Base-by-base conservation (phyloP, 768 basidiomycete species). In the Crepidotus variabilis region DNA sequence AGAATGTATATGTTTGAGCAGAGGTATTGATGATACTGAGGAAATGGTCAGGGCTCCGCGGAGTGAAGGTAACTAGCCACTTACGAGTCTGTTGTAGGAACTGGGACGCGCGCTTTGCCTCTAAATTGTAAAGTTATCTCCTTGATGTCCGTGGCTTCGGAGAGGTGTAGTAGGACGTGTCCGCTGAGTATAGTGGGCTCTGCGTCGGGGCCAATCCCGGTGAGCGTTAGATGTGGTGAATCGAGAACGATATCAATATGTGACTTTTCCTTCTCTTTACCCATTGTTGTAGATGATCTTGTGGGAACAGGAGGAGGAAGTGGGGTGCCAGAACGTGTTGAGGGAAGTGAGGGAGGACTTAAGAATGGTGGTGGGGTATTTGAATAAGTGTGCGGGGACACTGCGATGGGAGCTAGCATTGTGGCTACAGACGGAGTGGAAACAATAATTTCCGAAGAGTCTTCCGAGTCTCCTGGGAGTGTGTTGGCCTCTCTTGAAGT, bases 181-280 rank as follows among this genome's bases (percentile, higher is more conserved):
- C 96, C 96, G 46, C 85, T 86, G 60, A 98, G 85, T 14, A 84
- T 73, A 7, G 86, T 84, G 7, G 94, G 87, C 63, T 94, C 90
- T 59, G 92, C 85, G 60, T 96, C 92, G 62, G 80, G 81, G 33
- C 92, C 92, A 5, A 32, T 84, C 48, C 94, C 93, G 60, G 85
- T 81, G 65, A 98, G 80, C 52, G 79, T 77, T 59, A 97, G 72
- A 62, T 74, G 77, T 36, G 90, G 87, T 2, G 79, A 76, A 67
- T 89, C 84, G 54, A 97, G 82, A 52, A 84, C 65, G 63, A 98
- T 88, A 61, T 94, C 89, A 60, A 98, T 76, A 50, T 71, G 73
- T n/a, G 82, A 74, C 23, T 72, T 74, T 33, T 51, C 55, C 20
- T 50, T 55, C 9, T 55, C 54, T 36, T 46, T 51, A 9, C 55